Evolutionary conservation across 148 eudicot species (phyloP), one percentile per base, ranked within the genome.

Genomic region (Cornus controversa): DNA sequence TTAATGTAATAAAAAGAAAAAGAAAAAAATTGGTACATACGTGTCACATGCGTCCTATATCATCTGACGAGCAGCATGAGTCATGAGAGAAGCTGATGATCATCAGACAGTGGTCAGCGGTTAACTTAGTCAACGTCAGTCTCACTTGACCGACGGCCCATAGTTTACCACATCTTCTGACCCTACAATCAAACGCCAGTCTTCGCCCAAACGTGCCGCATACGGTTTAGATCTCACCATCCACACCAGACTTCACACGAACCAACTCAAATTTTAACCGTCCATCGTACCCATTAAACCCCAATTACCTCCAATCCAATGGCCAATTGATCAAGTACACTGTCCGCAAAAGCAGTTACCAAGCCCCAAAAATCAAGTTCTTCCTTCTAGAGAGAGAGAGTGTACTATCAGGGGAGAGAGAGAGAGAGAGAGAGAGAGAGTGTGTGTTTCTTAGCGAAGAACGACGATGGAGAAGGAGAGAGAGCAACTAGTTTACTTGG

Each of bases 401-500:
- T 16, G 34, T 31, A 31, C 34, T 31, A 31, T 0, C 34, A 31
- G 34, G 4, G 34, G 34, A 31, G 34, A 31, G 34, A 31, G 34
- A 31, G 34, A 31, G 34, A n/a, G n/a, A n/a, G n/a, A n/a, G n/a
- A n/a, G n/a, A n/a, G n/a, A n/a, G n/a, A n/a, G n/a, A n/a, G n/a
- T n/a, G n/a, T n/a, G n/a, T n/a, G n/a, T n/a, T 9, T 47, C 53
- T 34, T 29, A 0, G 70, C 24, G 70, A 67, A 34, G 16, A 34
- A 15, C 15, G n/a, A 28, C 76, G 31, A 85, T 80, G 87, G 87
- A 82, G 85, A 77, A 77, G 54, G 83, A 82, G 81, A 82, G 87
- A 70, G 79, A 82, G 77, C 73, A 85, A 36, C 85, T 60, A 64
- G 83, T 85, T 70, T 85, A 82, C 85, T 79, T 85, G 78, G 87